Evolutionary conservation across 148 eudicot genomes (phyloP).

Genomic region (Rhododendron simsii): DNA sequence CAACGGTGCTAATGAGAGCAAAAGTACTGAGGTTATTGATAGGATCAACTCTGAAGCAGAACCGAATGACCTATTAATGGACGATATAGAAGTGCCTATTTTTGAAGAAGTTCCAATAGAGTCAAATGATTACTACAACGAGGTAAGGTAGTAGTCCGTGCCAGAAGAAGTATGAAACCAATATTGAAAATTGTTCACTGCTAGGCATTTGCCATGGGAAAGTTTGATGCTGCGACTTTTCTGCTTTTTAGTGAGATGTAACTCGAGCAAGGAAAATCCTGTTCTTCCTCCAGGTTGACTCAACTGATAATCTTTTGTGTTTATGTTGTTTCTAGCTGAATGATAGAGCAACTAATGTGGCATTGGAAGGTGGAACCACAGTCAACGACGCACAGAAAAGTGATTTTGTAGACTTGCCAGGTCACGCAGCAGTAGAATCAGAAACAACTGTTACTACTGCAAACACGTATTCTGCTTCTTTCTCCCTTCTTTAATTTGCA

Average conservation of each 20-base stretch:
- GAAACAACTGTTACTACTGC: not conserved
- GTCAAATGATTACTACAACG: not conserved
- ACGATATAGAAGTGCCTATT: constrained; percentile 11
- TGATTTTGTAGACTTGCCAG: not conserved
- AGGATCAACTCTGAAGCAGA: not conserved
- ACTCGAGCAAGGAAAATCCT: not conserved
- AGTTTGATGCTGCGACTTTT: not conserved
- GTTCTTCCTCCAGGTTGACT: constrained; percentile 1
- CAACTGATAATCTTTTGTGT: constrained; percentile 2
- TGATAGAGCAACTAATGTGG: not conserved
- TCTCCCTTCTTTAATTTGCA: constrained; percentile 3
- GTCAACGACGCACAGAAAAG: not conserved
- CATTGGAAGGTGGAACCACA: not conserved
- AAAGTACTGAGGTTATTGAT: not conserved
- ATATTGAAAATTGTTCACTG: not conserved
- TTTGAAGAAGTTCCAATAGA: constrained; percentile 2
- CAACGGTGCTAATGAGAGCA: not conserved
- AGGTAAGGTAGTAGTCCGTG: not conserved
- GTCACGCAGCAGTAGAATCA: not conserved
- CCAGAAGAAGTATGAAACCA: not conserved
- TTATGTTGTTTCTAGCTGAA: not conserved
- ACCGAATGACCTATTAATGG: constrained; percentile 6
- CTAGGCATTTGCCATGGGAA: not conserved
- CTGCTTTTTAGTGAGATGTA: not conserved
- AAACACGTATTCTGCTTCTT: not conserved